Evolutionary conservation across 208 protist species (phyloP), one percentile per base, ranked within the genome.

Genomic region (Acanthamoeba triangularis): DNA sequence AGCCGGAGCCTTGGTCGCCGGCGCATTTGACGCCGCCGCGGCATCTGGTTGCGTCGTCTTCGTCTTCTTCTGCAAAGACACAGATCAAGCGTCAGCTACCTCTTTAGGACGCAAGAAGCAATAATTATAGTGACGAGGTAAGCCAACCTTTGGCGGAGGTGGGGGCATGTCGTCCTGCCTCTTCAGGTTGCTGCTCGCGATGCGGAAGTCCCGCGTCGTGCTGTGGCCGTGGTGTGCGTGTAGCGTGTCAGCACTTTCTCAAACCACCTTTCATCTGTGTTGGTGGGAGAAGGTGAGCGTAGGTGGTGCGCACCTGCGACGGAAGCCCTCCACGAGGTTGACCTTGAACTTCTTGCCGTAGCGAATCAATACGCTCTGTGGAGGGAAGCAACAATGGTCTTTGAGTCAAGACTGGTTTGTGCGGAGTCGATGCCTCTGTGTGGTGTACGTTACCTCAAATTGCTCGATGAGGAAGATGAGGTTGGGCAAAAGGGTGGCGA

Each of bases 401-500:
- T 44, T 20, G 35, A 44, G 59, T 20, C 23, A 61, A n/a, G n/a
- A n/a, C n/a, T n/a, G n/a, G n/a, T n/a, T n/a, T n/a, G n/a, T n/a
- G n/a, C n/a, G n/a, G n/a, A n/a, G n/a, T n/a, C n/a, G n/a, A n/a
- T n/a, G n/a, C n/a, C n/a, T n/a, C n/a, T n/a, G n/a, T n/a, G n/a
- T n/a, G n/a, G n/a, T n/a, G n/a, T 14, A 76, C 30, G 35, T 76
- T 5, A 37, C 8, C 67, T 94, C 91, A n/a, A 72, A 94, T n/a
- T 94, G 63, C 74, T 94, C 91, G 35, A 94, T 94, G 5, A 84
- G 33, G 69, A 94, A 94, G 47, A 94, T 84, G 35, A 94, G 91
- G 37, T 94, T 94, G 65, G 91, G 91, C 37, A 94, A 33, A 1
- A 94, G 56, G 6, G 47, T 94, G 25, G 91, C 65, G 20, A 85